These are phyloP conservation scores for Kwoniella dejecticola DNA, from an alignment of 768 basidiomycete genomes.

Conservation along the genomic window DNA sequence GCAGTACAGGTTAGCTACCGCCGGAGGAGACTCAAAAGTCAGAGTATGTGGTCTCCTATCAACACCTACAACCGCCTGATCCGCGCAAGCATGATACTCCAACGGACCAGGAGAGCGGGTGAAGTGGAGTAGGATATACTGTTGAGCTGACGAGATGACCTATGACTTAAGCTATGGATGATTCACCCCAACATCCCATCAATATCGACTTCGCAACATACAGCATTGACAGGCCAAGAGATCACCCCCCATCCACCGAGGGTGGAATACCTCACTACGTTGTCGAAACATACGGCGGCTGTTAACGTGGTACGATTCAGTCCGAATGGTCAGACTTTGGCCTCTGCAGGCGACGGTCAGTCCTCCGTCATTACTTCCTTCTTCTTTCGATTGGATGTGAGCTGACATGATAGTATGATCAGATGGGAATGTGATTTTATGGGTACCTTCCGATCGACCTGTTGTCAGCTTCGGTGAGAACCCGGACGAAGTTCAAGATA, in stretches of 20 bases:
- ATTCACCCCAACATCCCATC: conserved; percentile 87
- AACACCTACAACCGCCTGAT: background rate
- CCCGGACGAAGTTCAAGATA: conserved; percentile 81
- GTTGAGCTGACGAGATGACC: conserved; percentile 3
- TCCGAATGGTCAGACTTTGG: conserved; percentile 92
- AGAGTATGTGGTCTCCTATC: conserved; percentile 65
- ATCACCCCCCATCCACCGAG: conserved; percentile 68
- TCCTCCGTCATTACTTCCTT: background rate
- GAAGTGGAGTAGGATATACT: no score
- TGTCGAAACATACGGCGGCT: conserved; percentile 86
- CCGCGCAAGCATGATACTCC: background rate
- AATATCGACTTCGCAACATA: conserved; percentile 56
- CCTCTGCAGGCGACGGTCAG: conserved; percentile 96
- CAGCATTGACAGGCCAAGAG: conserved; percentile 42
- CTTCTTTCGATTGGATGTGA: no score
- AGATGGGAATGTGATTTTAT: conserved; percentile 98
- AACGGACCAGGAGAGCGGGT: no score
- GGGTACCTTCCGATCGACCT: conserved; percentile 79
- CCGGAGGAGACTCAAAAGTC: conserved; percentile 95
- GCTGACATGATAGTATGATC: conserved; percentile 15
- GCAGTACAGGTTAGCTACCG: conserved; percentile 88
- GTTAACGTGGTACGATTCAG: conserved; percentile 97
- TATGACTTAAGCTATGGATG: conserved; percentile 74
- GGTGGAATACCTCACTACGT: conserved; percentile 92
- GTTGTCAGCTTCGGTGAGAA: conserved; percentile 76